phyloP scores from a whole-genome alignment of 139 green algal species.

The Chlamydomonas incerta region DNA sequence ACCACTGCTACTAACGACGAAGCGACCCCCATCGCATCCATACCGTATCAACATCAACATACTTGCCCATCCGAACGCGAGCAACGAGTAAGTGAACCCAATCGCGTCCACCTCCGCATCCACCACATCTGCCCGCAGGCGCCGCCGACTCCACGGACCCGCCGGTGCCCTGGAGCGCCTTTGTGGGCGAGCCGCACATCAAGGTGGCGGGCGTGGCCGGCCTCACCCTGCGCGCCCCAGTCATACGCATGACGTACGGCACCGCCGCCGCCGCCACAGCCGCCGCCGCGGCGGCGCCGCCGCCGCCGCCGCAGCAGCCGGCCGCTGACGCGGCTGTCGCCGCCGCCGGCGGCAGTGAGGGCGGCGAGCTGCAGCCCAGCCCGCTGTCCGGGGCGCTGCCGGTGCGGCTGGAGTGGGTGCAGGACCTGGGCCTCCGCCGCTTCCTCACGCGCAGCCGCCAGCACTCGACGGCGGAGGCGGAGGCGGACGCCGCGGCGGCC shows the following conservation, averaged over 20 bases:
- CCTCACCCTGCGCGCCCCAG: conserved; percentile 22
- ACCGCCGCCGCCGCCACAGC: neutral
- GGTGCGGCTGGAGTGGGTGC: neutral
- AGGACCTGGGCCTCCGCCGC: conserved; percentile 2
- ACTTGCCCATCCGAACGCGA: no score
- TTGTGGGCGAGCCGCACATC: conserved; percentile 42
- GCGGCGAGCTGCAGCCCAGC: neutral
- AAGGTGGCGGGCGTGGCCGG: conserved; percentile 55
- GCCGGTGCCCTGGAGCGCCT: conserved; percentile 25
- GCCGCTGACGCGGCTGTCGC: no score
- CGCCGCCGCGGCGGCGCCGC: neutral
- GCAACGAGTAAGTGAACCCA: no score
- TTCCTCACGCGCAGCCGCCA: neutral
- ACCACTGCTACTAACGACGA: no score
- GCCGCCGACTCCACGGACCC: neutral
- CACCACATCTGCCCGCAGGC: no score
- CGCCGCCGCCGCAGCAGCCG: no score
- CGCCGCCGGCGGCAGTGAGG: no score
- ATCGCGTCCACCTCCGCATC: no score
- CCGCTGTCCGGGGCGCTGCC: neutral
- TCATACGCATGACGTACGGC: conserved; percentile 15
- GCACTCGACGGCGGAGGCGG: neutral
- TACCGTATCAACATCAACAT: no score
- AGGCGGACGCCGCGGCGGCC: neutral
- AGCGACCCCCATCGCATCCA: no score